Conservation (phyloP, 371 early-diverging fungal species). For the Apophysomyces variabilis region DNA sequence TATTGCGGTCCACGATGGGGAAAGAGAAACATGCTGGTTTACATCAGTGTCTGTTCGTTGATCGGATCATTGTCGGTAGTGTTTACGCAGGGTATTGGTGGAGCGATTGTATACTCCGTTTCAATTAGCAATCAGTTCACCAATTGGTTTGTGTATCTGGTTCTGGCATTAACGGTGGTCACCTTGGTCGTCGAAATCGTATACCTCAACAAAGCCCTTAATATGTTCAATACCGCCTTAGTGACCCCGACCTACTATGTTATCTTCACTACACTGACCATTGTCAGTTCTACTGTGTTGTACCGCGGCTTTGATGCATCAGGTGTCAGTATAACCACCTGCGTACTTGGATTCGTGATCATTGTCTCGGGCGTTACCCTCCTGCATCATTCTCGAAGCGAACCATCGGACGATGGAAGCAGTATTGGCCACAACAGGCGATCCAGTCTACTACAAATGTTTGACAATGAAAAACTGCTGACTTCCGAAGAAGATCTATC, state of each 20-base stretch:
- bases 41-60: conserved; percentile 84
- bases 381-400: conserved; percentile 37
- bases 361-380: conserved; percentile 70
- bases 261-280: conserved; percentile 90
- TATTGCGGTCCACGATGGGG: conserved; percentile 86
- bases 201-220: conserved; percentile 96
- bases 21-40: conserved; percentile 81
- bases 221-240: conserved; percentile 88
- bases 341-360: conserved; percentile 89
- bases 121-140: conserved; percentile 85
- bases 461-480: conserved; percentile 19
- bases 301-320: conserved; percentile 86
- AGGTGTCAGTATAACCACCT: conserved; percentile 74
- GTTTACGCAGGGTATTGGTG: conserved; percentile 91
- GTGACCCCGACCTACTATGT: conserved; percentile 95
- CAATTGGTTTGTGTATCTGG: conserved; percentile 85
- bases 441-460: conserved; percentile 28
- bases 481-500: conserved; percentile 18
- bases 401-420: conserved; percentile 12
- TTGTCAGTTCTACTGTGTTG: conserved; percentile 85
- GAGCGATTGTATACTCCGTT: conserved; percentile 87
- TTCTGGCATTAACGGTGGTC: conserved; percentile 70
- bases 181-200: conserved; percentile 89
- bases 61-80: conserved; percentile 93
- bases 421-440: conserved; percentile 2